These are phyloP conservation scores for Euphrasia confusa DNA, from an alignment of 257 asterid species.

Conservation along the genomic window DNA sequence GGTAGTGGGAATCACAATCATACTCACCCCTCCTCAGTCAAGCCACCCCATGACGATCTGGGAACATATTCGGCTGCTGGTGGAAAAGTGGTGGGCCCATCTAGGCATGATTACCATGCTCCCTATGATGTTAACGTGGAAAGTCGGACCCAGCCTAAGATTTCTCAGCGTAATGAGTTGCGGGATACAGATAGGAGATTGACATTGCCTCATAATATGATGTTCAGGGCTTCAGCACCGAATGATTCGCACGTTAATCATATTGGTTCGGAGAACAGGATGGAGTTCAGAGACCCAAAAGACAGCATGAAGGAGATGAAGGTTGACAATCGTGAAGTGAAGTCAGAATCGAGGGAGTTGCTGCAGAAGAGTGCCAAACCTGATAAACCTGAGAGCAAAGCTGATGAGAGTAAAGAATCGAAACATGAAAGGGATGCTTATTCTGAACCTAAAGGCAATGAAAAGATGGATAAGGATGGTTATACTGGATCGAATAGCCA, in stretches of 20 bases:
- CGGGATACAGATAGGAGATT: slow-evolving; percentile 72
- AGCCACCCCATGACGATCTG: slow-evolving; percentile 64
- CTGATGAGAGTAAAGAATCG: slow-evolving; percentile 60
- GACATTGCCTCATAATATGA: slow-evolving; percentile 46
- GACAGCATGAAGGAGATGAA: slow-evolving; percentile 29
- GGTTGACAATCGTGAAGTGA: slow-evolving; percentile 58
- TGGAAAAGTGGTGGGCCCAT: slow-evolving; percentile 39
- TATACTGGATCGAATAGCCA: slow-evolving; percentile 45
- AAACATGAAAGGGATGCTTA: slow-evolving; percentile 57
- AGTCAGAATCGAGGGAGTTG: slow-evolving; percentile 49
- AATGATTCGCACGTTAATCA: slow-evolving; percentile 40
- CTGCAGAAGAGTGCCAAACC: slow-evolving; percentile 47
- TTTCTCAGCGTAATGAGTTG: slow-evolving; percentile 54
- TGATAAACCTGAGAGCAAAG: slow-evolving; percentile 38
- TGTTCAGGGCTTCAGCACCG: slow-evolving; percentile 53
- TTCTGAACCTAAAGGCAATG: slow-evolving; percentile 54
- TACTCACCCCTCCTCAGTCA: slow-evolving; percentile 52
- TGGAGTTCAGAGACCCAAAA: slow-evolving; percentile 58
- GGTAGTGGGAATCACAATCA: slow-evolving; percentile 40
- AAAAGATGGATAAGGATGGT: slow-evolving; percentile 65
- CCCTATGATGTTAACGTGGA: slow-evolving; percentile 66
- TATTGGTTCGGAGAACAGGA: slow-evolving; percentile 49
- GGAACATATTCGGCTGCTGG: slow-evolving; percentile 43
- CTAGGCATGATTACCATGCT: slow-evolving; percentile 58
- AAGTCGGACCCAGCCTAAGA: slow-evolving; percentile 47